Conservation (phyloP, 2,329 filamentous ascomycete species). For the Ascomycota sp. region DNA sequence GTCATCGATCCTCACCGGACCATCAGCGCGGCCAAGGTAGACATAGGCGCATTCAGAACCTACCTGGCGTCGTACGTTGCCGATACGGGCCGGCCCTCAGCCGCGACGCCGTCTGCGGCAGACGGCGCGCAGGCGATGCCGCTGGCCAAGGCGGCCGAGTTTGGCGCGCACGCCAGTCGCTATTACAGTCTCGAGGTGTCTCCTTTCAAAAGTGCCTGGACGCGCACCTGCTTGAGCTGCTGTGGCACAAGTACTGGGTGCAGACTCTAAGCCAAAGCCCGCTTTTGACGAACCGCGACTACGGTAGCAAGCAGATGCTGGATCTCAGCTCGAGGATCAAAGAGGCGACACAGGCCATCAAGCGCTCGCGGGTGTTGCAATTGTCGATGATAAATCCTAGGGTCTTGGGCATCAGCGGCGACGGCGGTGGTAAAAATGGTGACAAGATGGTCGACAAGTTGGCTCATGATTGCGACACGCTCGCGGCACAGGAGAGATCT, state of each 20-base stretch:
- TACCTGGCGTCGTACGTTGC: slow-evolving; percentile 62
- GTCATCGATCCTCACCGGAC: slow-evolving; percentile 95
- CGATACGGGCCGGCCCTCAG: no score
- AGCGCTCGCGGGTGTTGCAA: slow-evolving; percentile 8
- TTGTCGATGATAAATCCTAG: slow-evolving; percentile 7
- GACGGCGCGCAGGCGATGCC: slow-evolving; percentile 63
- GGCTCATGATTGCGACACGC: slow-evolving; percentile 37
- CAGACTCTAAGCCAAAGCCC: slow-evolving; percentile 84
- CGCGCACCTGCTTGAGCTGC: slow-evolving; percentile 59
- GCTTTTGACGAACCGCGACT: slow-evolving; percentile 80
- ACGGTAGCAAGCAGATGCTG: slow-evolving; percentile 75
- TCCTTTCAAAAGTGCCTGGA: slow-evolving; percentile 89
- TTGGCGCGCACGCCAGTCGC: slow-evolving; percentile 73
- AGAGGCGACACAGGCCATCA: slow-evolving; percentile 29
- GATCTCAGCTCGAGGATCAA: slow-evolving; percentile 71
- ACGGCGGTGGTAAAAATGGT: slow-evolving; percentile 6
- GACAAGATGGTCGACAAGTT: slow-evolving; percentile 37
- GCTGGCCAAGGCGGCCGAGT: slow-evolving; percentile 84
- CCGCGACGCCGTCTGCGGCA: slow-evolving; percentile 5
- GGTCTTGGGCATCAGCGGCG: slow-evolving; percentile 5
- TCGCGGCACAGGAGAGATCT: slow-evolving; percentile 41
- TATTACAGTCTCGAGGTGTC: slow-evolving; percentile 88
- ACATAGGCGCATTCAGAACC: slow-evolving; percentile 91
- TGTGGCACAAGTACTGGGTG: slow-evolving; percentile 99
- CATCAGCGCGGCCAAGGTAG: slow-evolving; percentile 83